Conservation (phyloP, 2,329 filamentous ascomycete genomes). For the Ascochyta pisi region DNA sequence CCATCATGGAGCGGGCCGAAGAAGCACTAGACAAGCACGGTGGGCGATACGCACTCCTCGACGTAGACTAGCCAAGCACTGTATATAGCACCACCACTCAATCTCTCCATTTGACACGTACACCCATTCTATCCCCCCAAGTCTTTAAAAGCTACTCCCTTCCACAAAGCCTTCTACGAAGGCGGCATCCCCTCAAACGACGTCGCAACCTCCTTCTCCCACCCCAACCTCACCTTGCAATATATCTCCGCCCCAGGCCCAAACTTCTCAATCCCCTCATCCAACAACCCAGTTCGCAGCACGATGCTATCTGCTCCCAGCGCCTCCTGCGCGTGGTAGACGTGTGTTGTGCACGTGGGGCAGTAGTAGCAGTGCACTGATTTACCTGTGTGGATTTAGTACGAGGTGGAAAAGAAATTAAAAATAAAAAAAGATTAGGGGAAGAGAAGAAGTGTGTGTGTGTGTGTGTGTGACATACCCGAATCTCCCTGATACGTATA, state of each 20-base stretch:
- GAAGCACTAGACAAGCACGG: conserved; percentile 68
- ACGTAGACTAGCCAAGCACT: conserved; percentile 47
- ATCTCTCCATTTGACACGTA: not conserved
- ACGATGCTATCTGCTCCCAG: conserved; percentile 60
- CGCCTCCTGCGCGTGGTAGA: conserved; percentile 63
- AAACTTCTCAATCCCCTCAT: conserved; percentile 56
- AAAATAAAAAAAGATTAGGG: not conserved
- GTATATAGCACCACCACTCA: no score
- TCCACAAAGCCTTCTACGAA: conserved; percentile 12
- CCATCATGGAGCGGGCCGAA: conserved; percentile 80
- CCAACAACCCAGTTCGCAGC: conserved; percentile 58
- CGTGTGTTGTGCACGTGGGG: conserved; percentile 62
- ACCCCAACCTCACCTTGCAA: conserved; percentile 59
- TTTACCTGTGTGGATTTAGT: conserved; percentile 50
- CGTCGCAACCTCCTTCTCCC: conserved; percentile 59
- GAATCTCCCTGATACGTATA: conserved; percentile 66
- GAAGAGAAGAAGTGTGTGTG: not conserved
- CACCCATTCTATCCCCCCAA: no score
- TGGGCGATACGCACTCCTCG: conserved; percentile 58
- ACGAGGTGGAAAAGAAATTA: not conserved
- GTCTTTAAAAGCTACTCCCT: no score
- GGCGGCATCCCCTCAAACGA: conserved; percentile 53
- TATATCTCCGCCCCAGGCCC: conserved; percentile 62
- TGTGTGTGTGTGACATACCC: conserved; percentile 43
- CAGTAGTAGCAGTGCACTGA: conserved; percentile 65